phyloP scores from a whole-genome alignment of 768 basidiomycete species.

The Mycena latifolia region DNA sequence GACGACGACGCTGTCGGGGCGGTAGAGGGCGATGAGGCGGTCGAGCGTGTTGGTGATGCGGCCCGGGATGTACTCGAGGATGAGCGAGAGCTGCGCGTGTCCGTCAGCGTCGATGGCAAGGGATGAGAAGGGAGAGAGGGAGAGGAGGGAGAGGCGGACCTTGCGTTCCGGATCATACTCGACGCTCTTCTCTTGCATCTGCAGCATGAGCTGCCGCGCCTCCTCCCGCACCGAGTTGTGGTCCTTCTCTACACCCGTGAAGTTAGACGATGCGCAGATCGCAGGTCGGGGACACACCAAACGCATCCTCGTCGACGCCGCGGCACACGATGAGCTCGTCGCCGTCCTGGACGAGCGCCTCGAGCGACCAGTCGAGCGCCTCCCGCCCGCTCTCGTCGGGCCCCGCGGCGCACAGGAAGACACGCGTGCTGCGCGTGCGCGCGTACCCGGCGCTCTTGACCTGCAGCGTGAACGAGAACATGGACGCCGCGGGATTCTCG shows the following conservation, averaged over 20 bases:
- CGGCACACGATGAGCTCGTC: conserved; percentile 95
- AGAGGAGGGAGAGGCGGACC: conserved; percentile 50
- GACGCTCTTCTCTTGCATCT: conserved; percentile 84
- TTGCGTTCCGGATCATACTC: conserved; percentile 85
- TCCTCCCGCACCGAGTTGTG: conserved; percentile 86
- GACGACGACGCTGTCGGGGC: conserved; percentile 93
- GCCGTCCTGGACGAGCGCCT: conserved; percentile 85
- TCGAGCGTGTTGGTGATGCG: conserved; percentile 91
- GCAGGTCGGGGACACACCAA: conserved; percentile 61
- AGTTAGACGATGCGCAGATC: too few relatives aligned
- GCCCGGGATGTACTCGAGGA: conserved; percentile 95
- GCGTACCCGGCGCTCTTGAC: conserved; percentile 88
- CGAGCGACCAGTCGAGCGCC: conserved; percentile 94
- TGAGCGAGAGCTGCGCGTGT: conserved; percentile 81
- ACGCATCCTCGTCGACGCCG: conserved; percentile 89
- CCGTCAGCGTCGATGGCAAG: too few relatives aligned
- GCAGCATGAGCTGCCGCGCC: conserved; percentile 83
- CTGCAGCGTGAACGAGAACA: conserved; percentile 90
- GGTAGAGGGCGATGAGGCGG: conserved; percentile 91
- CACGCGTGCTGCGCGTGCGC: conserved; percentile 81
- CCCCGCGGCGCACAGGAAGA: conserved; percentile 91
- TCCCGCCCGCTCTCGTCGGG: conserved; percentile 89
- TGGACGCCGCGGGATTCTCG: conserved; percentile 81
- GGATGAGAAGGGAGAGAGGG: background rate
- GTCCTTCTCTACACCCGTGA: conserved; percentile 67